Conservation (phyloP, 768 basidiomycete species). For the Kwoniella bestiolae region DNA sequence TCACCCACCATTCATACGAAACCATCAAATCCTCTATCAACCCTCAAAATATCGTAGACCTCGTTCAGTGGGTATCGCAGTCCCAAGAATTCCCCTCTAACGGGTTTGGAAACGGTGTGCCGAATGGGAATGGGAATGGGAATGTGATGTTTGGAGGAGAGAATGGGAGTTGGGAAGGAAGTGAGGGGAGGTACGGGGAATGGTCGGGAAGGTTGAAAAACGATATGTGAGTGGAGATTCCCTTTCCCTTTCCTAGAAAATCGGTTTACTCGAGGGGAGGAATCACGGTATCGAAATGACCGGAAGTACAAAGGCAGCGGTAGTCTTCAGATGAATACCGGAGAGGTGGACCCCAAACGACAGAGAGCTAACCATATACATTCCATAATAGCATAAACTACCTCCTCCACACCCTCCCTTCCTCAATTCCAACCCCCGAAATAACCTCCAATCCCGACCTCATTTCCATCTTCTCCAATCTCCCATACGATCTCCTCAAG, state of each 20-base stretch:
- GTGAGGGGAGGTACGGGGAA: conserved; percentile 35
- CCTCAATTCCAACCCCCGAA: conserved; percentile 10
- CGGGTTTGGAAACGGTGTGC: background rate
- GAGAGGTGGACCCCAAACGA: too few species aligned
- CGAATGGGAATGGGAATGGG: conserved; percentile 1
- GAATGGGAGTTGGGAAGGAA: background rate
- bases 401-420: conserved; percentile 30
- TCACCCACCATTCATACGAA: conserved; percentile 77
- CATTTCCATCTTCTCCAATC: conserved; percentile 64
- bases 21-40: conserved; percentile 75
- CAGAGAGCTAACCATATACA: background rate
- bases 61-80: conserved; percentile 71
- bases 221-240: conserved; percentile 42
- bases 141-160: conserved; percentile 5
- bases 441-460: conserved; percentile 29
- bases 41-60: conserved; percentile 72
- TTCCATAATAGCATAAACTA: conserved; percentile 28
- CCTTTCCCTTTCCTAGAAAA: background rate
- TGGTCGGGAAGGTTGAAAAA: conserved; percentile 39
- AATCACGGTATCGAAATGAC: too few species aligned
- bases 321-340: too few species aligned
- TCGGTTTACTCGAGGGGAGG: background rate
- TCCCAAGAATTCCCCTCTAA: background rate
- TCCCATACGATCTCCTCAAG: conserved; percentile 72
- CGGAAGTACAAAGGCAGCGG: too few species aligned